phyloP scores from a whole-genome alignment of 2,329 filamentous ascomycete genomes.

The Arthrinium phaeospermum region DNA sequence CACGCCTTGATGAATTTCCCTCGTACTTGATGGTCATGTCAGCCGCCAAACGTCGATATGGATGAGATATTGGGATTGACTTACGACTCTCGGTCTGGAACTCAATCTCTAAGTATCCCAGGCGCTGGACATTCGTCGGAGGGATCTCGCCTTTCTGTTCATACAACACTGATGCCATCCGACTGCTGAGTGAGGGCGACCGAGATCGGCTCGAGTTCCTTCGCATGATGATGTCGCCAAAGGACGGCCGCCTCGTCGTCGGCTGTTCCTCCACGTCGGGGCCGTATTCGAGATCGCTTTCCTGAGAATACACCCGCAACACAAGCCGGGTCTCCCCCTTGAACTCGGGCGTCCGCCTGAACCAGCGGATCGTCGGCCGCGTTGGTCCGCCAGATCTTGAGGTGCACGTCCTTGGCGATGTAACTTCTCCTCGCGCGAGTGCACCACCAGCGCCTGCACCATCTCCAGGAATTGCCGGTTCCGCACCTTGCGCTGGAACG shows the following conservation, averaged over 20 bases:
- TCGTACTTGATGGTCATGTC: slow-evolving; percentile 25
- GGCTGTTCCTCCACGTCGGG: slow-evolving; percentile 14
- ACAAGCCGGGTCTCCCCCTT: slow-evolving; percentile 28
- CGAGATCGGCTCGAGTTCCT: neutral
- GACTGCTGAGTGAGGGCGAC: slow-evolving; percentile 21
- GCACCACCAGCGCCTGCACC: slow-evolving; percentile 8
- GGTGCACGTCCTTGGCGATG: neutral
- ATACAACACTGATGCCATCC: slow-evolving; percentile 25
- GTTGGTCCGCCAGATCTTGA: slow-evolving; percentile 5
- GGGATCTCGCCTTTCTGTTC: slow-evolving; percentile 28
- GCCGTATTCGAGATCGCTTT: slow-evolving; percentile 25
- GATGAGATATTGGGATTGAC: neutral
- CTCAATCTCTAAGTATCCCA: slow-evolving; percentile 32
- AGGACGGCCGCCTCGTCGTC: neutral
- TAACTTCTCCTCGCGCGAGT: neutral
- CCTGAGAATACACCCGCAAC: slow-evolving; percentile 26
- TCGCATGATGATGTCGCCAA: slow-evolving; percentile 18
- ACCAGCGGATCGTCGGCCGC: slow-evolving; percentile 29
- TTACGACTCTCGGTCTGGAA: slow-evolving; percentile 28
- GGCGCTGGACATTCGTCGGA: slow-evolving; percentile 24
- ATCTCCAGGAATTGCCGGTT: slow-evolving; percentile 2
- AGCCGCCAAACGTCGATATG: neutral
- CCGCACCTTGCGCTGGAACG: slow-evolving; percentile 1
- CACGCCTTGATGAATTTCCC: slow-evolving; percentile 32
- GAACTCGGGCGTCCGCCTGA: slow-evolving; percentile 29